These are phyloP conservation scores for Teratosphaeria viscida DNA, from an alignment of 2,329 filamentous ascomycete species.

Conservation along the genomic window DNA sequence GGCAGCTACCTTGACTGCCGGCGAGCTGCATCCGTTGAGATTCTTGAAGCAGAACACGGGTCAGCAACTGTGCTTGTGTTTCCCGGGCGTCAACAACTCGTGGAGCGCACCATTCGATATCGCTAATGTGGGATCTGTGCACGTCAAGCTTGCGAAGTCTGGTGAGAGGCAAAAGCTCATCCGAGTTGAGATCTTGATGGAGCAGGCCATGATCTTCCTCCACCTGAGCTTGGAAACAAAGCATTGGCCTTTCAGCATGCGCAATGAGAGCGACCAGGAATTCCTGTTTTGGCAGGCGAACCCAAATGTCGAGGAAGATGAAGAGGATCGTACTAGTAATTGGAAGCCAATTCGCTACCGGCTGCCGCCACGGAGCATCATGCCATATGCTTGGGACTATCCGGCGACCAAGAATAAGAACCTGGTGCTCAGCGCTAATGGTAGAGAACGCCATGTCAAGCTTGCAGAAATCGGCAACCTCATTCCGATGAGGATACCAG, in stretches of 20 bases:
- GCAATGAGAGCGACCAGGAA: constrained; percentile 93
- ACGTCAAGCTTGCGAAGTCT: constrained; percentile 86
- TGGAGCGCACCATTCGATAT: constrained; percentile 99
- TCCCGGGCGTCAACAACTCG: constrained; percentile 87
- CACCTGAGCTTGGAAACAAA: constrained; percentile 84
- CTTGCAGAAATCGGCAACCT: constrained; percentile 93
- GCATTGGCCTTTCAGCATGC: constrained; percentile 97
- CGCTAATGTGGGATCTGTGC: constrained; percentile 80
- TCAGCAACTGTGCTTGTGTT: constrained; percentile 88
- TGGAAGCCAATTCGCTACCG: constrained; percentile 92
- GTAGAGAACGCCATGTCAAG: constrained; percentile 82
- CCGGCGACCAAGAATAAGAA: constrained; percentile 95
- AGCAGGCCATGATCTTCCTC: constrained; percentile 85
- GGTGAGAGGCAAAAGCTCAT: constrained; percentile 83
- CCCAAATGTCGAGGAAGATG: constrained; percentile 85
- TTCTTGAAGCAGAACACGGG: constrained; percentile 74
- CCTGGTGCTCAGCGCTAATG: constrained; percentile 68
- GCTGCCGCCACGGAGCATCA: constrained; percentile 86
- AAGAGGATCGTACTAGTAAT: constrained; percentile 66
- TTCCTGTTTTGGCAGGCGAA: constrained; percentile 95
- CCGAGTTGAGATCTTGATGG: constrained; percentile 80
- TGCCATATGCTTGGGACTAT: constrained; percentile 99
- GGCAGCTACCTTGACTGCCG: constrained; percentile 63
- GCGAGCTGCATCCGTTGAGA: constrained; percentile 75
- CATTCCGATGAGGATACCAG: constrained; percentile 81